Percentiles rank a stretch among this genome's conserved stretches.
Evolutionary conservation across 2,329 filamentous ascomycete genomes (phyloP).

Genomic region (Metarhizium humberi): DNA sequence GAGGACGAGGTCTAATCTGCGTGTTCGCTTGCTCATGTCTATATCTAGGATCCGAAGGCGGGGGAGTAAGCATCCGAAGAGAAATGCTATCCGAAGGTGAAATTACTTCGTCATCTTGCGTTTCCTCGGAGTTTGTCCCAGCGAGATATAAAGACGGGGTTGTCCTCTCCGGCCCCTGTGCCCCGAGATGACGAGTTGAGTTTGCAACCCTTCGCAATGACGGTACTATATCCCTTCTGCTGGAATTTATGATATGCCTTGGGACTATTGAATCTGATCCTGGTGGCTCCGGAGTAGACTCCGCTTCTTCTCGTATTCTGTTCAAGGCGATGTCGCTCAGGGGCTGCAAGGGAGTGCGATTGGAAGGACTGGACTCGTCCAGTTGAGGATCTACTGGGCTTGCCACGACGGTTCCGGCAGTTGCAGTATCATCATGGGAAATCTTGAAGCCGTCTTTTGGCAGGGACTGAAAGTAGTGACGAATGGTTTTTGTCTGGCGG

Average conservation of each 20-base stretch:
- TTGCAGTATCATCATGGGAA: slow-evolving; percentile 25
- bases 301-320: slow-evolving; percentile 8
- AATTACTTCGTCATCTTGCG: neutral
- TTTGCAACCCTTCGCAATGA: neutral
- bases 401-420: neutral
- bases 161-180: neutral
- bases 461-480: slow-evolving; percentile 20
- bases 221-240: neutral
- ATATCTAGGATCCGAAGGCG: slow-evolving; percentile 5
- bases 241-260: neutral
- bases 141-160: neutral
- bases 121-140: neutral
- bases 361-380: neutral
- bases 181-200: neutral
- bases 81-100: neutral
- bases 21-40: neutral
- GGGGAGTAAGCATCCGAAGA: slow-evolving; percentile 3
- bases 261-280: neutral
- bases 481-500: slow-evolving; percentile 13
- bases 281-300: slow-evolving; percentile 6
- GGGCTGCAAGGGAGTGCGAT: slow-evolving; percentile 10
- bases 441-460: slow-evolving; percentile 20
- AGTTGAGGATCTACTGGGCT: neutral
- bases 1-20: neutral
- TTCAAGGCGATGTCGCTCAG: slow-evolving; percentile 11